Evolutionary conservation across 2,329 filamentous ascomycete species (phyloP).

Genomic region (Stagonosporopsis vannaccii): DNA sequence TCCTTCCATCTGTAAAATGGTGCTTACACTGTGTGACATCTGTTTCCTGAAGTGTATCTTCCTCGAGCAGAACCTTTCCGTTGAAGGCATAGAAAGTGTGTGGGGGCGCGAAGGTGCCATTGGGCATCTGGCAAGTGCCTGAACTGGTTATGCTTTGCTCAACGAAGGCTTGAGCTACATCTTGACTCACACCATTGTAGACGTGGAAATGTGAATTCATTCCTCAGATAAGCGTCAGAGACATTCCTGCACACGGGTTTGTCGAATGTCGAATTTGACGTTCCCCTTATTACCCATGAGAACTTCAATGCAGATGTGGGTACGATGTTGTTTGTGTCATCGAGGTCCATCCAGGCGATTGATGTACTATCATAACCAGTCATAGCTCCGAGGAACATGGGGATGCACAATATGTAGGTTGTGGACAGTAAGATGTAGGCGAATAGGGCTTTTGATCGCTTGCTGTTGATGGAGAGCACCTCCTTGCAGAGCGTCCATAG

Average conservation of each 20-base stretch:
- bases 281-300: conserved; percentile 14
- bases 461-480: conserved; percentile 31
- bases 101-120: conserved; percentile 27
- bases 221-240: background rate
- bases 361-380: conserved; percentile 46
- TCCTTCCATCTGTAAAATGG: too few relatives aligned
- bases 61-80: background rate
- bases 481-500: conserved; percentile 38
- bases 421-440: conserved; percentile 42
- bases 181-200: background rate
- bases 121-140: conserved; percentile 33
- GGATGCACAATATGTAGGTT: conserved; percentile 41
- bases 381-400: conserved; percentile 42
- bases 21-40: background rate
- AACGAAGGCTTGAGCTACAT: too few relatives aligned
- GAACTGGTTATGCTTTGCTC: background rate
- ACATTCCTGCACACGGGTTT: conserved; percentile 15
- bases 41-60: background rate
- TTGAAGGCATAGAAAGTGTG: background rate
- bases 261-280: conserved; percentile 24
- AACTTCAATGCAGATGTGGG: conserved; percentile 24
- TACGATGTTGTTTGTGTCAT: conserved; percentile 37
- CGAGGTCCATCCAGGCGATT: conserved; percentile 37
- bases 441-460: conserved; percentile 33
- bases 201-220: background rate